phyloP scores from a whole-genome alignment of 345 rosid genomes.

The Lepidium africanum region DNA sequence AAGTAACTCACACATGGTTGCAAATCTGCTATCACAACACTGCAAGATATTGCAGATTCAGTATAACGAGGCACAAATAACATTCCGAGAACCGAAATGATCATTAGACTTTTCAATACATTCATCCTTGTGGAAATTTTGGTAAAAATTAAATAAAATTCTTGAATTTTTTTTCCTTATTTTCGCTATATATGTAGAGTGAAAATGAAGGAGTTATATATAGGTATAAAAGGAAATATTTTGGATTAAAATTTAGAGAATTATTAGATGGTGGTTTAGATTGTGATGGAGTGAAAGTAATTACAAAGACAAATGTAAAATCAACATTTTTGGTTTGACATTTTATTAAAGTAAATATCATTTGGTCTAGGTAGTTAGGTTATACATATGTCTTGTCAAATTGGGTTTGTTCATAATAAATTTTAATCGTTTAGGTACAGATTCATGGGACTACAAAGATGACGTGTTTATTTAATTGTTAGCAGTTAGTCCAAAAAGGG shows the following conservation, averaged over 20 bases:
- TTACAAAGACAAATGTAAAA: neutral
- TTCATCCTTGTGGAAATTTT: constrained; percentile 1
- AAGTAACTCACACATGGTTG: constrained; percentile 64
- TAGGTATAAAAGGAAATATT: neutral
- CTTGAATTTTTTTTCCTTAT: neutral
- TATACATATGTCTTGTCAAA: constrained; percentile 3
- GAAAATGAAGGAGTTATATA: constrained; percentile 2
- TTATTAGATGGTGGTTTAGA: constrained; percentile 16
- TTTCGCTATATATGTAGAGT: neutral
- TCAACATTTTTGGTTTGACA: constrained; percentile 12
- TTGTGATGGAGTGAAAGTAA: constrained; percentile 25
- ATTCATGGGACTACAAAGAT: neutral
- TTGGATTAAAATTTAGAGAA: neutral
- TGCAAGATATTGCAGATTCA: constrained; percentile 49
- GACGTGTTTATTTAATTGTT: constrained; percentile 12
- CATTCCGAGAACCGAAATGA: constrained; percentile 22
- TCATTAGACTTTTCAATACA: neutral
- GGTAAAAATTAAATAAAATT: neutral
- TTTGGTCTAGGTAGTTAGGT: constrained; percentile 14
- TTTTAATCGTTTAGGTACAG: constrained; percentile 13
- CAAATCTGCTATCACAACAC: constrained; percentile 50
- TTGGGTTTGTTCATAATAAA: constrained; percentile 18
- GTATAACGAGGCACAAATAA: constrained; percentile 30
- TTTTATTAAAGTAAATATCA: neutral
- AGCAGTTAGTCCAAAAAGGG: neutral